Base-by-base conservation (phyloP, 495 filamentous ascomycete species). In the Hypoxylon crocopeplum region DNA sequence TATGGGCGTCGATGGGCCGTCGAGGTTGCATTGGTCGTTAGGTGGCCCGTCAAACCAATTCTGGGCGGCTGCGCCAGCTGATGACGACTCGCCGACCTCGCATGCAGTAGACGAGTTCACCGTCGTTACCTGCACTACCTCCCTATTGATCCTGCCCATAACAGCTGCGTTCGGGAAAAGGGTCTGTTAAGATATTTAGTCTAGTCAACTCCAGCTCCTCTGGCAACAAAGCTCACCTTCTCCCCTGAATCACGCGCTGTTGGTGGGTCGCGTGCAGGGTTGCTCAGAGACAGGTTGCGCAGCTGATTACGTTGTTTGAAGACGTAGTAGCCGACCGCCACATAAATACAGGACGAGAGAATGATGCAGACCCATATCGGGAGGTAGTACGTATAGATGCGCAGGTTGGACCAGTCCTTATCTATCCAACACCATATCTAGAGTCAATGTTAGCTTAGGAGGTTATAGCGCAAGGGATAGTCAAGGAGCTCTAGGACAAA, bases 381-480 rank as follows among this genome's bases (percentile, higher is more conserved):
- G 2, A 84, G 82, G 69, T 96, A 96, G 72, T 93, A 92, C 44
- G 82, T 76, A 33, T 84, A 88, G 34, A 95, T 86, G 19, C 91
- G 87, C 11, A 94, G 77, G 47, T 81, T 76, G 62, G 88, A 88
- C 82, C 85, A 93, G 38, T 80, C 63, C 24, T 77, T 73, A 33
- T 79, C 78, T 39, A 95, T 82, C 92, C 92, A 96, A 72, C 92
- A 96, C 92, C 92, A 95, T 32, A 96, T 77, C 82, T 82, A 34
- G 27, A 17, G 5, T 20, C 3, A 16, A 1, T 17, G 21, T 64
- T 15, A 16, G 21, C 17, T 34, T 19, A 24, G 20, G 36, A 8
- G 51, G 16, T 0, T 12, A 37, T 40, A 7, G 27, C 16, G 1
- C 11, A 20, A 27, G 2, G 12, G 3, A 34, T 5, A n/a, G 3